Percentiles rank a stretch among this genome's conserved stretches.
These are phyloP conservation scores for Penicillium crystallinum DNA, from an alignment of 495 filamentous ascomycete genomes.

Conservation along the genomic window DNA sequence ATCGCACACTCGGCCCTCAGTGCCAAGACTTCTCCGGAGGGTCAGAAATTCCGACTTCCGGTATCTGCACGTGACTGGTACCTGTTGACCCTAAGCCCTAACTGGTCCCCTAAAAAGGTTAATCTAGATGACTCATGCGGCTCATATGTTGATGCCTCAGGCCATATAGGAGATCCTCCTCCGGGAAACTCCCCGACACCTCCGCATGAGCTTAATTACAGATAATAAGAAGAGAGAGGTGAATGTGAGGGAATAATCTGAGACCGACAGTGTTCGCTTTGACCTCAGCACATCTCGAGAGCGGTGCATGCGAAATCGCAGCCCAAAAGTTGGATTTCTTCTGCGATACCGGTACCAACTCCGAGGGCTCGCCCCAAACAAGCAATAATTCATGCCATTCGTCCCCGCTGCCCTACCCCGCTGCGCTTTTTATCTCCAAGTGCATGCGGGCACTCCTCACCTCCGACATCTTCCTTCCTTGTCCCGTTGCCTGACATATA, in stretches of 20 bases:
- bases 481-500: slow-evolving; percentile 14
- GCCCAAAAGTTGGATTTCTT: neutral
- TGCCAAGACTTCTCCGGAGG: slow-evolving; percentile 34
- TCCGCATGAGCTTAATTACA: slow-evolving; percentile 9
- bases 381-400: slow-evolving; percentile 33
- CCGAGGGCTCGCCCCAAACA: slow-evolving; percentile 26
- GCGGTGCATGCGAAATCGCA: neutral
- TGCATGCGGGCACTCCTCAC: slow-evolving; percentile 21
- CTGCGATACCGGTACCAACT: slow-evolving; percentile 9
- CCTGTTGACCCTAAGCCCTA: slow-evolving; percentile 23
- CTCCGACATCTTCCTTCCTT: slow-evolving; percentile 18
- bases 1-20: slow-evolving; percentile 42
- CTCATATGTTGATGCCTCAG: slow-evolving; percentile 5
- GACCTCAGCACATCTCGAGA: neutral
- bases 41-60: slow-evolving; percentile 13
- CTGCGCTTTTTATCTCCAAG: slow-evolving; percentile 24
- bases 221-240: neutral
- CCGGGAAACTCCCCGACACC: slow-evolving; percentile 5
- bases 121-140: slow-evolving; percentile 6
- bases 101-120: neutral
- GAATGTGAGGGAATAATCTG: slow-evolving; percentile 1
- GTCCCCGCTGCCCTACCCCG: slow-evolving; percentile 40
- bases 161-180: neutral
- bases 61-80: slow-evolving; percentile 32
- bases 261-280: neutral